A percentile compares a stretch with the other conserved stretches of the same genome.
Conservation (phyloP, 441 rosid genomes). For the Mallotus repandus region DNA sequence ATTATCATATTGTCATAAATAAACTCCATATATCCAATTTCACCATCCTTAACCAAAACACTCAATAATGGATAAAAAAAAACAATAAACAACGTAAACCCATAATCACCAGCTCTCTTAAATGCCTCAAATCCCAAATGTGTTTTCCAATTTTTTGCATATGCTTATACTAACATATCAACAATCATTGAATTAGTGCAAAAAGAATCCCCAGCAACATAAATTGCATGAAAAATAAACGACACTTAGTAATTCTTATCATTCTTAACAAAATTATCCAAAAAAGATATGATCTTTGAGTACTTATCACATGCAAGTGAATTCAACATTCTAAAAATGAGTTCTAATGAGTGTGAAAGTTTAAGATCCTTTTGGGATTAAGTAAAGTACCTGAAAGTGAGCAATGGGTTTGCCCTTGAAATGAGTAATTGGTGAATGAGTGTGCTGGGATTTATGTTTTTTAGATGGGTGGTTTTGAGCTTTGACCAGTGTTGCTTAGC, state of each 20-base stretch:
- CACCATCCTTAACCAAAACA: conserved; percentile 50
- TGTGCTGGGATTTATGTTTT: conserved; percentile 33
- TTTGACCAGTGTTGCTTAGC: conserved; percentile 65
- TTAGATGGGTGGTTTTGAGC: conserved; percentile 36
- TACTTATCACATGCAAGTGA: conserved; percentile 48
- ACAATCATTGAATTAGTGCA: conserved; percentile 52
- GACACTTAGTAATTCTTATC: conserved; percentile 39
- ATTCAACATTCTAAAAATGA: too few species aligned
- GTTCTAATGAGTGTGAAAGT: conserved; percentile 34
- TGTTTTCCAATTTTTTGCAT: conserved; percentile 42
- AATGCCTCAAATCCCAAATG: conserved; percentile 65
- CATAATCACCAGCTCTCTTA: conserved; percentile 69
- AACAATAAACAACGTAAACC: conserved; percentile 51
- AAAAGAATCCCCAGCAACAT: conserved; percentile 45
- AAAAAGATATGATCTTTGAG: conserved; percentile 60
- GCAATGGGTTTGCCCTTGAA: conserved; percentile 53
- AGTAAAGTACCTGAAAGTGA: conserved; percentile 39
- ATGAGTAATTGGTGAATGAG: conserved; percentile 44
- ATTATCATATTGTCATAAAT: conserved; percentile 64
- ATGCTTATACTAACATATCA: conserved; percentile 69
- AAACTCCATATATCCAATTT: conserved; percentile 48
- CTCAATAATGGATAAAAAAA: conserved; percentile 73
- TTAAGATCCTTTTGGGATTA: conserved; percentile 50
- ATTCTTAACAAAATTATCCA: conserved; percentile 52
- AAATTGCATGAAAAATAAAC: conserved; percentile 56